Base-by-base conservation (phyloP, 2,329 filamentous ascomycete species). In the Diplodia seriata region DNA sequence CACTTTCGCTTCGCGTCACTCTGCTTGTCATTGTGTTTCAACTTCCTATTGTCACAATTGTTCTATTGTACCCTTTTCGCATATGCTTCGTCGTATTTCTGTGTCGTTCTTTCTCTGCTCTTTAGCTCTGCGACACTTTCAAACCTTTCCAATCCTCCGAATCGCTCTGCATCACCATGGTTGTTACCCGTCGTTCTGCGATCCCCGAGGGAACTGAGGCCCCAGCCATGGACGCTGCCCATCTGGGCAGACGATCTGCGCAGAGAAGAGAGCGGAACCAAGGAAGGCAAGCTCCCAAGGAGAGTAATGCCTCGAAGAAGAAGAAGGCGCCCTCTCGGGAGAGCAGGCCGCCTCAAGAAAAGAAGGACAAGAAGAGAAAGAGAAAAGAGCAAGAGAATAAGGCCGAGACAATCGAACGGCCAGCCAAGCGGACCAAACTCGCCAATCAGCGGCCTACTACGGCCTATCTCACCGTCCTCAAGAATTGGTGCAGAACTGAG, bases 331-430 rank as follows among this genome's bases (percentile, higher is more conserved):
- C n/a, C 2, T 15, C 38, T 4, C n/a, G 15, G 15, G 38, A 55
- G 73, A 82, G 83, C 71, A 86, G 84, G 72, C 79, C 18, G 78
- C 23, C n/a, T n/a, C 40, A 3, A 47, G 38, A 66, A n/a, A 49
- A 47, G 38, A 23, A 14, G 8, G 5, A 7, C 40, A 18, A 38
- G 18, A 50, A 50, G n/a, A 63, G 75, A 54, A 73, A 71, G 69
- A 78, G 71, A 43, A 7, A 65, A 20, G 76, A 74, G 40, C 49
- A 64, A 72, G 76, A 57, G 47, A 59, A 66, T 15, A 18, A 18
- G 3, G 23, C 40, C 33, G 5, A 54, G 18, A 33, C 3, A 26
- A 23, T 23, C 12, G 62, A 31, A 18, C n/a, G 54, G 18, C 64
- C 64, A n/a, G 36, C 54, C 18, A 59, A 67, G 12, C 31, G 29